Evolutionary conservation across 2,329 filamentous ascomycete species (phyloP).

Genomic region (Dactylellina parvicollis): DNA sequence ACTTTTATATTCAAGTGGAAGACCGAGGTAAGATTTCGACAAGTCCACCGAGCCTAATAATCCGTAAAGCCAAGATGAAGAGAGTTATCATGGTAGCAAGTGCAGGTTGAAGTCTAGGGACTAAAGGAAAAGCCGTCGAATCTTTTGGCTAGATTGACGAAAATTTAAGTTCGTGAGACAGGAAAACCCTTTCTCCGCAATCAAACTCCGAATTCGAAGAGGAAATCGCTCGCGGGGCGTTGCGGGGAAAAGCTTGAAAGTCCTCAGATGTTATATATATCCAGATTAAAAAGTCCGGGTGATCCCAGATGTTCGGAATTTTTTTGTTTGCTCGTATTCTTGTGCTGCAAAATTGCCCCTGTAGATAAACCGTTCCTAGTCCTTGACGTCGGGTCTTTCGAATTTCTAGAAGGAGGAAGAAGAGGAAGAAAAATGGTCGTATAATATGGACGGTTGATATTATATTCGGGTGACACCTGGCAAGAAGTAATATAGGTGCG

Average conservation of each 20-base stretch:
- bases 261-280: conserved; percentile 46
- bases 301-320: conserved; percentile 44
- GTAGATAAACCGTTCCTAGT: conserved; percentile 25
- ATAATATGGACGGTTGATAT: conserved; percentile 30
- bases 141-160: conserved; percentile 50
- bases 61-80: conserved; percentile 49
- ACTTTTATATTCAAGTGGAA: conserved; percentile 44
- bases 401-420: conserved; percentile 36
- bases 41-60: conserved; percentile 41
- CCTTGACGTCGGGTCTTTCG: conserved; percentile 35
- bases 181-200: conserved; percentile 43
- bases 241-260: conserved; percentile 38
- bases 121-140: conserved; percentile 14
- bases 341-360: conserved; percentile 34
- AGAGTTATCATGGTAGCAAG: conserved; percentile 51
- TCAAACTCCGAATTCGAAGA: conserved; percentile 48
- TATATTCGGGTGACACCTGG: conserved; percentile 42
- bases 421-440: not conserved
- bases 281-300: conserved; percentile 53
- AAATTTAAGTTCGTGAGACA: conserved; percentile 36
- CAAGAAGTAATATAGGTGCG: conserved; percentile 33
- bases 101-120: conserved; percentile 24
- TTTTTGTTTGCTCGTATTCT: conserved; percentile 51
- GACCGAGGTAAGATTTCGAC: conserved; percentile 3
- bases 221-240: conserved; percentile 50